phyloP scores from a whole-genome alignment of 2,329 filamentous ascomycete species.

The Colletotrichum lentis region DNA sequence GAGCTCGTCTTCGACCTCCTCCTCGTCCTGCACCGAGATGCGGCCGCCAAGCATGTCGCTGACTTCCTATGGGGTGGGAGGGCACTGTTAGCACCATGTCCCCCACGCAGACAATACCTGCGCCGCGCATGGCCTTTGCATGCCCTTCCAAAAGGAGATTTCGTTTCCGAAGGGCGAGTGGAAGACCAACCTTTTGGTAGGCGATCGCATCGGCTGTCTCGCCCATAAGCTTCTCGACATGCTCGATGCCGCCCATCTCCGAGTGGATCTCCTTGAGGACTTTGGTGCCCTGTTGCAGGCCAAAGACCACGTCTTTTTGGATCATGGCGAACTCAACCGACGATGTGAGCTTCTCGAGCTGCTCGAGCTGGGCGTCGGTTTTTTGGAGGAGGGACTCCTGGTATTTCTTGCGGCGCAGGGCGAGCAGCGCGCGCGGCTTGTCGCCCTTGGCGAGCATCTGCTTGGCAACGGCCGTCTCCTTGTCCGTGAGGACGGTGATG shows the following conservation, averaged over 20 bases:
- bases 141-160: too few relatives aligned
- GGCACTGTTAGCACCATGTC: slow-evolving; percentile 12
- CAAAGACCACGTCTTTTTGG: slow-evolving; percentile 95
- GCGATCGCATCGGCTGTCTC: slow-evolving; percentile 89
- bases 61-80: slow-evolving; percentile 71
- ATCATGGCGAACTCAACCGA: slow-evolving; percentile 96
- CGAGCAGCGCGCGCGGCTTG: slow-evolving; percentile 82
- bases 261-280: slow-evolving; percentile 90
- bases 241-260: slow-evolving; percentile 95
- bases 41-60: slow-evolving; percentile 87
- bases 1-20: slow-evolving; percentile 96
- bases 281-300: slow-evolving; percentile 87
- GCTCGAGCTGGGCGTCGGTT: slow-evolving; percentile 92
- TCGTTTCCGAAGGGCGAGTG: neutral
- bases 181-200: slow-evolving; percentile 78
- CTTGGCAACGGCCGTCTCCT: slow-evolving; percentile 85
- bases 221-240: slow-evolving; percentile 93
- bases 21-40: slow-evolving; percentile 94
- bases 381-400: slow-evolving; percentile 88
- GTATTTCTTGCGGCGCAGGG: slow-evolving; percentile 94
- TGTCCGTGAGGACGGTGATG: slow-evolving; percentile 84
- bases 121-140: neutral
- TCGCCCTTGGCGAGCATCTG: slow-evolving; percentile 83
- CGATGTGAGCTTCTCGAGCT: slow-evolving; percentile 86
- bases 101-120: neutral